These are phyloP conservation scores for Puccinia coronata DNA, from an alignment of 1,284 basidiomycete genomes.

Conservation along the genomic window DNA sequence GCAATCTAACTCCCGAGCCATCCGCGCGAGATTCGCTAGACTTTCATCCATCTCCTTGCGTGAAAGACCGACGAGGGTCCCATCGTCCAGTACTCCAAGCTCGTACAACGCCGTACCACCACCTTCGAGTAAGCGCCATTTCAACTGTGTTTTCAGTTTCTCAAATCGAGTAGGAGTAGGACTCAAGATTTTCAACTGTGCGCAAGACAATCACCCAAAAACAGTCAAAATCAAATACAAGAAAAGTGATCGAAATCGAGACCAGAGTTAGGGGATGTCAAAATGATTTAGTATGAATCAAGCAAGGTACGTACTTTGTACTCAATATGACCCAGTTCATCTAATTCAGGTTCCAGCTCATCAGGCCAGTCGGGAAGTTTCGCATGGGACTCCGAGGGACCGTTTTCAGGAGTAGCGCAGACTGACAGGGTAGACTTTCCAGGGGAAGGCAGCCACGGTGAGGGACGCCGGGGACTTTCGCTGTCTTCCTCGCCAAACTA, in stretches of 20 bases:
- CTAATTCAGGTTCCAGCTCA: slow-evolving; percentile 55
- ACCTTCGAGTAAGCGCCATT: slow-evolving; percentile 58
- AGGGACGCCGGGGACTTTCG: slow-evolving; percentile 44
- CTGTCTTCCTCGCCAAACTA: slow-evolving; percentile 49
- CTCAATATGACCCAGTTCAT: slow-evolving; percentile 57
- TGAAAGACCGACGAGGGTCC: slow-evolving; percentile 55
- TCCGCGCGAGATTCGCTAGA: slow-evolving; percentile 54
- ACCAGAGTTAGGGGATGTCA: not conserved
- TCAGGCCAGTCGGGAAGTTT: slow-evolving; percentile 14
- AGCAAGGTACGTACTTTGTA: slow-evolving; percentile 53
- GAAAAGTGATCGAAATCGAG: not conserved
- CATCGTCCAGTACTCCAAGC: slow-evolving; percentile 58
- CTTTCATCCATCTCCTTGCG: slow-evolving; percentile 55
- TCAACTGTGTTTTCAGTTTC: slow-evolving; percentile 57
- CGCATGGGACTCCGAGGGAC: not conserved
- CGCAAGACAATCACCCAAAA: not conserved
- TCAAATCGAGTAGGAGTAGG: slow-evolving; percentile 56
- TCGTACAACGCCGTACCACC: slow-evolving; percentile 57
- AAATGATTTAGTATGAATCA: not conserved
- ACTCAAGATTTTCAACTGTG: slow-evolving; percentile 54
- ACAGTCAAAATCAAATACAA: not conserved
- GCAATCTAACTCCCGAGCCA: slow-evolving; percentile 55
- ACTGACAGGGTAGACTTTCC: slow-evolving; percentile 8
- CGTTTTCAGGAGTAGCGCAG: not conserved
- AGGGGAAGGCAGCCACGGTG: slow-evolving; percentile 30